Base-by-base conservation (phyloP, 2,329 filamentous ascomycete genomes). In the Apiospora aurea region DNA sequence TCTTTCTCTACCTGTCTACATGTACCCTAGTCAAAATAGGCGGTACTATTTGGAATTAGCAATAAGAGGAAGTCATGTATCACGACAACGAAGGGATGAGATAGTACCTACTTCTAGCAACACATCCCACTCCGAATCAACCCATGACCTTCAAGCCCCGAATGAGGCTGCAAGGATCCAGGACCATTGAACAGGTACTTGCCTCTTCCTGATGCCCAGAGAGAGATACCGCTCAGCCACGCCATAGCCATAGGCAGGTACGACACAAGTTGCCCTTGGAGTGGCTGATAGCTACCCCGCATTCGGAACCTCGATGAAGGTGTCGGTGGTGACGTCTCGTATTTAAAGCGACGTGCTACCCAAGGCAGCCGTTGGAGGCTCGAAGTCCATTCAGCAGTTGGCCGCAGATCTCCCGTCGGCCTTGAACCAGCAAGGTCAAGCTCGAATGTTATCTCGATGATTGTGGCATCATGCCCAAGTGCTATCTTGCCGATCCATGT, bases 341-440 rank as follows among this genome's bases (percentile, higher is more conserved):
- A n/a, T 64, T 41, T n/a, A 6, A 64, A n/a, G 53, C 21, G 16
- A 29, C 13, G 49, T 53, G n/a, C 24, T 29, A 29, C 26, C 26
- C 26, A 29, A 29, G 26, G 26, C 11, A 8, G 34, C 21, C 53
- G 26, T 64, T 41, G 57, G 57, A 64, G 53, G 57, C 57, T 64
- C 57, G 13, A 64, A 64, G 34, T 18, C 5, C 41, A 41, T 34
- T 64, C 8, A 38, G 57, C 18, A 64, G 34, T 41, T 41, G 57
- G 57, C 21, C 57, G 57, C 34, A 41, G 57, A 64, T 64, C 57
- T 64, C 57, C 57, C 57, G 34, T 64, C 34, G 26, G 34, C 29
- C 29, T 21, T 18, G 29, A 38, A 14, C 26, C 29, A 21, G 51
- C 29, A 29, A 38, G 53, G 53, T 21, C 34, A 64, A 41, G 29